Conservation (phyloP, 2,329 filamentous ascomycete genomes). For the Fusarium guadeloupense region DNA sequence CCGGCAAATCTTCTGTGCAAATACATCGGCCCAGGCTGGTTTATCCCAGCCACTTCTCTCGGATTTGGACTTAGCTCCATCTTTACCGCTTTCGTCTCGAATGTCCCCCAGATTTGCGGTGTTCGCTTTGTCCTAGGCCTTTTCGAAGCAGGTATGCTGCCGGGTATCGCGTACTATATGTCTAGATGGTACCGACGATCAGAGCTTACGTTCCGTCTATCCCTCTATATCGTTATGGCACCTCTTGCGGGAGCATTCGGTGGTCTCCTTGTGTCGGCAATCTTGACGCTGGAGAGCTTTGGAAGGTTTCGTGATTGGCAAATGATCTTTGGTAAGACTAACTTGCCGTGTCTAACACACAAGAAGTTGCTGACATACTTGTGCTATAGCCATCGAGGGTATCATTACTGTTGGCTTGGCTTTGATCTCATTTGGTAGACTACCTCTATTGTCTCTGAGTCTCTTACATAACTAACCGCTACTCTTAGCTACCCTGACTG, state of each 20-base stretch:
- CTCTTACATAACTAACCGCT: neutral
- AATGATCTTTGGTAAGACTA: constrained; percentile 66
- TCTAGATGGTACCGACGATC: constrained; percentile 70
- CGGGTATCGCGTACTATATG: constrained; percentile 72
- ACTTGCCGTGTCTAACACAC: fast-evolving
- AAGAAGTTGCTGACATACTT: neutral
- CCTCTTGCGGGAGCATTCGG: constrained; percentile 74
- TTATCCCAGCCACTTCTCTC: constrained; percentile 65
- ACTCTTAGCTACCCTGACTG: constrained; percentile 66
- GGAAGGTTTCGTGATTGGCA: constrained; percentile 68
- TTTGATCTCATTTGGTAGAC: constrained; percentile 51
- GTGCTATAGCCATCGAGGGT: constrained; percentile 66
- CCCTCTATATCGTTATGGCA: constrained; percentile 72
- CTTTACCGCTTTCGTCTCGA: constrained; percentile 68
- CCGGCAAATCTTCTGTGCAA: constrained; percentile 71
- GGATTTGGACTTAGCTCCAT: constrained; percentile 68
- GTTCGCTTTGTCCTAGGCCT: constrained; percentile 69
- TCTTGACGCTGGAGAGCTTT: constrained; percentile 66
- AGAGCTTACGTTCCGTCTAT: constrained; percentile 70
- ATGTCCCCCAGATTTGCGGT: constrained; percentile 56
- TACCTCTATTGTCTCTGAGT: fast-evolving
- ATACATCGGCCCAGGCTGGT: constrained; percentile 71
- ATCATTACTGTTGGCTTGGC: constrained; percentile 64
- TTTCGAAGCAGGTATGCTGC: constrained; percentile 72
- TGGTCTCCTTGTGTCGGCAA: constrained; percentile 69